Base-by-base conservation (phyloP, 2,329 filamentous ascomycete genomes). In the Ascochyta rabiei region DNA sequence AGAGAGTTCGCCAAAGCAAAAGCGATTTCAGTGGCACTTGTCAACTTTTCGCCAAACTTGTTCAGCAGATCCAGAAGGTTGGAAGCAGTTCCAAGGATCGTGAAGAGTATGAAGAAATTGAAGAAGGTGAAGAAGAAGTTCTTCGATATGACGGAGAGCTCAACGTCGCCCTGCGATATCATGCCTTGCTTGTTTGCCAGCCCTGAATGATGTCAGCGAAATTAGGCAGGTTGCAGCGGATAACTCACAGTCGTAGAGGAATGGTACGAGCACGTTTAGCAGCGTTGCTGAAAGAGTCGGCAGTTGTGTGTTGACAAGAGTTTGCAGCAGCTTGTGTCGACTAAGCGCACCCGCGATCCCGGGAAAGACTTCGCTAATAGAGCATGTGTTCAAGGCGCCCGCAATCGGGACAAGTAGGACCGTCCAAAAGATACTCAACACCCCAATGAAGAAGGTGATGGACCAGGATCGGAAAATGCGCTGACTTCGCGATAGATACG, bases 111-210 rank as follows among this genome's bases (percentile, higher is more conserved):
- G 77, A 99, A 99, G 53, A 98, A 91, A 77, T 99, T 99, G 84
- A 99, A 98, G 76, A 99, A 99, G 9, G 90, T 93, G 73, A 99
- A 99, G 82, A 98, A 96, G 78, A 98, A 99, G 76, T 98, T 99
- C 79, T 99, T 99, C 48, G 91, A 96, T 62, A 99, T 93, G 39
- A 96, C 83, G 0, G 95, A 98, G 6, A 99, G 82, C 75, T 98
- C 95, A 19, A 99, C 88, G 59, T 99, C 95, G 39, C 91, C 91
- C 65, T 92, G 90, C 0, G 95, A 98, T 46, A 96, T 91, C 87
- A 96, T 96, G 43, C 95, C 95, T 78, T 99, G 95, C 47, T 86
- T 84, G 72, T 93, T 93, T 2, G 93, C 91, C 10, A 99, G 84
- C 80, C 81, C 82, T 84, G 24, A n/a, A 4, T 10, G 28, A 12